Base-by-base conservation (phyloP, 257 asterid genomes). In the Penstemon barbatus region DNA sequence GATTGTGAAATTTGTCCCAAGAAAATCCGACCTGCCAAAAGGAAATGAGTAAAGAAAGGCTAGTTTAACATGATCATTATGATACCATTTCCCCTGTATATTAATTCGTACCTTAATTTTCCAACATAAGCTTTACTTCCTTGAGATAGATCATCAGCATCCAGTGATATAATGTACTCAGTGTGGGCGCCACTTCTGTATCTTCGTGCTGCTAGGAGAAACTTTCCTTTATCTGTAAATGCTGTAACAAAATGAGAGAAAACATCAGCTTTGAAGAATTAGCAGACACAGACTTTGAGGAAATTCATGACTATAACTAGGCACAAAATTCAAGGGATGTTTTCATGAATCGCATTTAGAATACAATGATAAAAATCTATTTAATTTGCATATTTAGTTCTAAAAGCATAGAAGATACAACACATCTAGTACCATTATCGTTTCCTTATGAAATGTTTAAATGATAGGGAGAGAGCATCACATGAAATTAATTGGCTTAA, bases 111-210 rank as follows among this genome's bases (percentile, higher is more conserved):
- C 98, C 98, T 93, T 76, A 93, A 72, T 79, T 93, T 93, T 78
- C 98, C 98, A 50, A 90, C 95, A 69, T 90, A 93, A 6, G 97
- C 91, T 75, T 86, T 88, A 80, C 96, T 88, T 79, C 88, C 92
- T 81, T 85, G 97, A 75, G 96, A 93, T 49, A 88, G 74, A 75
- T 88, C 97, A 40, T 85, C 78, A 33, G 94, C 92, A 66, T 93
- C 95, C 68, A 93, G 82, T 43, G 98, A 88, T 45, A 93, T 83
- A 70, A 93, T 76, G 69, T 90, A 93, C 77, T 93, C 98, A 0
- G 82, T 85, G 79, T 83, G 90, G 57, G 97, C 83, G 38, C 97
- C 97, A 68, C 68, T 87, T 79, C 96, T 81, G 81, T 76, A 78
- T 71, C 89, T 83, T 65, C 89, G 86, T 61, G 98, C 98, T 59